Conservation (phyloP, 805 yeast species). For the Wickerhamiella dianesei region DNA sequence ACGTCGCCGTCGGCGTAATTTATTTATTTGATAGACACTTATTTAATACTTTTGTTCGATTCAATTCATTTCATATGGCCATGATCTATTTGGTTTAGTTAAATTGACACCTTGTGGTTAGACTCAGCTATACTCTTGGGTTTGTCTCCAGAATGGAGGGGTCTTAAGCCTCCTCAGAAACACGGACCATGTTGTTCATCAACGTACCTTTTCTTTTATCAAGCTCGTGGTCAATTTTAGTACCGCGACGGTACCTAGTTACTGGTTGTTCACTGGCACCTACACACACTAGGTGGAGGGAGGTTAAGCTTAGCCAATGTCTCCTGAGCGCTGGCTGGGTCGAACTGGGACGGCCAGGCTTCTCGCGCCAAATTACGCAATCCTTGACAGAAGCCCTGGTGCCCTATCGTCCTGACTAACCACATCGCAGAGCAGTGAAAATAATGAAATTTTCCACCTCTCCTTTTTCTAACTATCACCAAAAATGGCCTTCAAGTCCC, state of each 20-base stretch:
- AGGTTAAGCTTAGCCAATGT: too few relatives aligned
- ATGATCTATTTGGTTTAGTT: not conserved
- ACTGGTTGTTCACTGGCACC: too few relatives aligned
- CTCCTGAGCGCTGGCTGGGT: too few relatives aligned
- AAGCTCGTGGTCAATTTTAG: not conserved
- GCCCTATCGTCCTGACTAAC: not conserved
- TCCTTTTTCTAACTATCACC: not conserved
- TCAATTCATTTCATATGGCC: not conserved
- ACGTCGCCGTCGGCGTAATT: not conserved
- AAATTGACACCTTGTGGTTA: slow-evolving; percentile 17
- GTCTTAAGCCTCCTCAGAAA: slow-evolving; percentile 29
- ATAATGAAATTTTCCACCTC: not conserved
- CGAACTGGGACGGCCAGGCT: too few relatives aligned
- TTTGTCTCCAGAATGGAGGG: slow-evolving; percentile 26
- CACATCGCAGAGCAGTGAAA: not conserved
- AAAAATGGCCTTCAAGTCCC: slow-evolving; percentile 62
- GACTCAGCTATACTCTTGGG: slow-evolving; percentile 17
- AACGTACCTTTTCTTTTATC: slow-evolving; percentile 3
- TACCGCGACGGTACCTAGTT: not conserved
- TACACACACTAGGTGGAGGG: too few relatives aligned
- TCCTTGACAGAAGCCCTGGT: not conserved
- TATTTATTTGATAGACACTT: not conserved
- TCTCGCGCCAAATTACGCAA: too few relatives aligned
- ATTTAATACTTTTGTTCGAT: not conserved
- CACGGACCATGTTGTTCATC: slow-evolving; percentile 28